A percentile compares a stretch with the other conserved stretches of the same genome.
These are phyloP conservation scores for Pugionium dolabratum DNA, from an alignment of 345 rosid genomes.

Conservation along the genomic window DNA sequence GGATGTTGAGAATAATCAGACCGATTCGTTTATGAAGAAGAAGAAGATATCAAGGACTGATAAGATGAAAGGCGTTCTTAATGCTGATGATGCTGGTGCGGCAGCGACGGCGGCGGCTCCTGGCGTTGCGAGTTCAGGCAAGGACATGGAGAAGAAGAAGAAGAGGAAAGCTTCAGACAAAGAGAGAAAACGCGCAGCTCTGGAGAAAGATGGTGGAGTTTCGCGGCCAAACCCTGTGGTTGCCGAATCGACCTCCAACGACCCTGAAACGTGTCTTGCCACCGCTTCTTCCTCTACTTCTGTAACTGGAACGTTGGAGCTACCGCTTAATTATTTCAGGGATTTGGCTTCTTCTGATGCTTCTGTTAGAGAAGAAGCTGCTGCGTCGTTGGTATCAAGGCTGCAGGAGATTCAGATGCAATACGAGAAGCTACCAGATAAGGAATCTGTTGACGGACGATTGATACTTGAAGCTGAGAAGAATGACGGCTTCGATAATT, in stretches of 20 bases:
- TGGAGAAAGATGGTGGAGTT: constrained; percentile 34
- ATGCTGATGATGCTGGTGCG: constrained; percentile 26
- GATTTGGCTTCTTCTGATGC: constrained; percentile 68
- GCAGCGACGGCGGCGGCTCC: constrained; percentile 30
- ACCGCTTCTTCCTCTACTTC: constrained; percentile 39
- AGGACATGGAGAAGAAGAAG: constrained; percentile 87
- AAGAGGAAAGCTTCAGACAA: constrained; percentile 76
- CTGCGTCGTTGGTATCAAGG: constrained; percentile 60
- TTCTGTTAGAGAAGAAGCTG: constrained; percentile 64
- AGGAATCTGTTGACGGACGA: constrained; percentile 54
- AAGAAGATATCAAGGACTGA: constrained; percentile 59
- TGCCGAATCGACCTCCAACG: constrained; percentile 35
- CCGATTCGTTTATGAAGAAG: constrained; percentile 41
- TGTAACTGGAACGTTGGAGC: constrained; percentile 41
- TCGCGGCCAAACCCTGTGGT: constrained; percentile 31
- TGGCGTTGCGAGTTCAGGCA: constrained; percentile 41
- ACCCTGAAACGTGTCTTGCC: constrained; percentile 26
- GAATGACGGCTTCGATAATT: constrained; percentile 80
- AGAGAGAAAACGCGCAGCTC: constrained; percentile 48
- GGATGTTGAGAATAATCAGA: constrained; percentile 40
- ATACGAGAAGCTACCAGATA: constrained; percentile 52
- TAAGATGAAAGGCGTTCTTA: constrained; percentile 15
- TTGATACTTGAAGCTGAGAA: constrained; percentile 79
- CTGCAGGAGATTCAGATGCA: constrained; percentile 76
- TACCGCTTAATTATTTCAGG: constrained; percentile 70